Evolutionary conservation across 2,329 filamentous ascomycete species (phyloP).

Genomic region (Microcyclosporella mali): DNA sequence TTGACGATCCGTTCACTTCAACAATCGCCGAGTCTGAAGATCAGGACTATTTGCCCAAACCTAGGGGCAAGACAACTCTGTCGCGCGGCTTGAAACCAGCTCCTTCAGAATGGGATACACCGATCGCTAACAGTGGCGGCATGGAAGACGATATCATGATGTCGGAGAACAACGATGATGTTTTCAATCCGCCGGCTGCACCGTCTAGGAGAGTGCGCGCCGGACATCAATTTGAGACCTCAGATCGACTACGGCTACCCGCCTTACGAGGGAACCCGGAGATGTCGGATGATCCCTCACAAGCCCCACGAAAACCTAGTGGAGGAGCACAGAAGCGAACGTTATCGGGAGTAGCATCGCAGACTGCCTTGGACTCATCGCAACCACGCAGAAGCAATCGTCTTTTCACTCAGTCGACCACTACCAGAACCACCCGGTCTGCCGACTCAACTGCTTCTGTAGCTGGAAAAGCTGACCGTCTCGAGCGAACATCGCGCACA

Average conservation of each 20-base stretch:
- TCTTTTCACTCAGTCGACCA: conserved; percentile 59
- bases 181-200: conserved; percentile 43
- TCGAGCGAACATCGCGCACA: conserved; percentile 13
- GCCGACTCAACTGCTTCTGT: conserved; percentile 49
- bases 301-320: conserved; percentile 27
- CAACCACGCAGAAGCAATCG: conserved; percentile 42
- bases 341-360: conserved; percentile 60
- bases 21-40: conserved; percentile 21
- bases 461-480: conserved; percentile 51
- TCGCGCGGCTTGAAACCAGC: conserved; percentile 18
- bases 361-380: conserved; percentile 32
- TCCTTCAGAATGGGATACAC: conserved; percentile 39
- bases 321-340: conserved; percentile 69
- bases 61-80: conserved; percentile 39
- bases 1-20: conserved; percentile 42
- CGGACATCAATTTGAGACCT: conserved; percentile 23
- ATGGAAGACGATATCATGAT: conserved; percentile 39
- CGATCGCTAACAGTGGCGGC: conserved; percentile 38
- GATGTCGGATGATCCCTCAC: conserved; percentile 29
- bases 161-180: conserved; percentile 20
- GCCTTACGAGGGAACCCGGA: conserved; percentile 35
- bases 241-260: conserved; percentile 30
- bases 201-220: conserved; percentile 37
- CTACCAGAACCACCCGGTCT: conserved; percentile 57
- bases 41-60: conserved; percentile 35